Percentiles rank a stretch among this genome's conserved stretches.
Conservation (phyloP, 768 basidiomycete species). For the Russula vinacea region DNA sequence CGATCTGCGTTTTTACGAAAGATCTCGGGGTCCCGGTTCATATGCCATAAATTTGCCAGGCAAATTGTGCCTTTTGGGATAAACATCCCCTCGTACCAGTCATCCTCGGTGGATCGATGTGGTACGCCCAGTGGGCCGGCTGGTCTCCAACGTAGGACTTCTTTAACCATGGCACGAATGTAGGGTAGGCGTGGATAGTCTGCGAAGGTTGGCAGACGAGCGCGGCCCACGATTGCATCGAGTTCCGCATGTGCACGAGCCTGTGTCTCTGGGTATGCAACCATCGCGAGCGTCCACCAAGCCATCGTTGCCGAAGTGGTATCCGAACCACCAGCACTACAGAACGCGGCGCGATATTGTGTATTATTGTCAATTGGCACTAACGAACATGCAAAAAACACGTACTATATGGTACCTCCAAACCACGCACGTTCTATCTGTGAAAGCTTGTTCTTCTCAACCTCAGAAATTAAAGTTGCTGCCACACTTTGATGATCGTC, state of each 20-base stretch:
- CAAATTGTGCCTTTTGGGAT: conserved; percentile 36
- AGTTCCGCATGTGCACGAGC: too few species aligned
- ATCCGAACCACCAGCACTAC: too few species aligned
- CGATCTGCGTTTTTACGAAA: conserved; percentile 31
- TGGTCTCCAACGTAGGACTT: background rate
- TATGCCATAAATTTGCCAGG: conserved; percentile 34
- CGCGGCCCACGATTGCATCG: background rate
- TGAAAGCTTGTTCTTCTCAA: background rate
- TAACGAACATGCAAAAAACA: background rate
- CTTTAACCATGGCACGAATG: conserved; percentile 13
- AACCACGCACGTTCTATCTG: background rate
- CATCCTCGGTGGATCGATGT: conserved; percentile 2
- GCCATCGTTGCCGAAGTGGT: too few species aligned
- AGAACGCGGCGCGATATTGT: too few species aligned
- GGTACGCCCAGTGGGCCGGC: background rate
- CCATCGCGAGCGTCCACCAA: too few species aligned
- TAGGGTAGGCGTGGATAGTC: conserved; percentile 15
- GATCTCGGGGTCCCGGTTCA: conserved; percentile 33
- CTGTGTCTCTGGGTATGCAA: too few species aligned
- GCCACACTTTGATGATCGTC: background rate
- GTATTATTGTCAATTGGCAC: background rate
- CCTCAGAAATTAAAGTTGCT: too few species aligned
- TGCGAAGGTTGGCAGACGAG: conserved; percentile 2
- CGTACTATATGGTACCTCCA: conserved; percentile 1
- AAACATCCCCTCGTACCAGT: conserved; percentile 23